Evolutionary conservation across 106 monocot species (phyloP), one percentile per base, ranked within the genome.

Genomic region (Hemerocallis citrina): DNA sequence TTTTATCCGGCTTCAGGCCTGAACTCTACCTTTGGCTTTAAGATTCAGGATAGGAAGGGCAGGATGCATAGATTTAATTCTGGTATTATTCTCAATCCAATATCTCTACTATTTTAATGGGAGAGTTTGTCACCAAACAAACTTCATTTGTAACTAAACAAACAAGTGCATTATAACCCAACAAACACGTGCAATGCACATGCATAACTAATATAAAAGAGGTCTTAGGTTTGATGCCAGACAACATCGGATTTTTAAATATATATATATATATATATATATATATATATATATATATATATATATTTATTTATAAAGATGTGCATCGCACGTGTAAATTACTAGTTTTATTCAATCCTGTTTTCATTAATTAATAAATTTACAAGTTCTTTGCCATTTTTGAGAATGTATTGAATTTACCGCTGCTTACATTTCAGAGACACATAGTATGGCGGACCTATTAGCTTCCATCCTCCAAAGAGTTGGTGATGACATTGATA

Each of bases 1-100:
- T 32, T 67, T 71, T 70, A 73, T 69, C 59, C 68, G 40, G 50
- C 72, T 61, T 74, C 79, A 19, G 70, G 60, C 31, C 17, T 78
- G 47, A 67, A 70, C 19, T 70, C 77, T 42, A 72, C 67, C 20
- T 89, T 94, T 59, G 57, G 64, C 40, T 93, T 95, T 57, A 95
- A 95, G 69, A 72, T 98, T 51, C 69, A 82, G 67, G 96, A 98
- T 68, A 88, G 57, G 36, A 79, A 56, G 70, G 96, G 87, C 16
- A 72, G 78, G 63, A 81, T 85, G 81, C 96, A 98, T 63, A 83
- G 96, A 75, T 98, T 98, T 59, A 77, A 65, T 34, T 98, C 85
- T 37, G 96, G 96, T 98, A 73, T 17, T 43, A 28, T 6, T 62
- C 44, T 32, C n/a, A n/a, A n/a, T n/a, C n/a, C n/a, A n/a, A n/a